These are phyloP conservation scores for Handroanthus guayacan DNA, from an alignment of 257 asterid species.

Conservation along the genomic window DNA sequence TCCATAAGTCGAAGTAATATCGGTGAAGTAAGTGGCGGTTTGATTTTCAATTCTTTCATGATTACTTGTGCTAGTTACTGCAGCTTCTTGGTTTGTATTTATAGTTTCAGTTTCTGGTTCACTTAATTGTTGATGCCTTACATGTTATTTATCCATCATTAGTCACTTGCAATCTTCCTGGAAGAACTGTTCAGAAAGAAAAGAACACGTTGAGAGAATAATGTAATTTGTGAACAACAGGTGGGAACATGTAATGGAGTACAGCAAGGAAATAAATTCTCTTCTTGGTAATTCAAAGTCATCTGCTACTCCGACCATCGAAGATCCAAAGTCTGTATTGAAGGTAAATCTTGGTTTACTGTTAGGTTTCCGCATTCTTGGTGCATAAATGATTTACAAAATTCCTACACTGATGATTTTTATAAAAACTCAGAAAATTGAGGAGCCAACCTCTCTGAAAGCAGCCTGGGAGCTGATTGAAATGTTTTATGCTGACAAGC, in stretches of 20 bases:
- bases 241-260: conserved; percentile 88
- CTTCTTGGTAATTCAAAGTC: conserved; percentile 70
- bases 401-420: conserved; percentile 32
- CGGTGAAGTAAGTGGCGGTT: not conserved
- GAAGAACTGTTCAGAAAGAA: conserved; percentile 24
- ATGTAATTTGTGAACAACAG: conserved; percentile 46
- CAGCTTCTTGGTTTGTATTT: conserved; percentile 3
- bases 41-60: not conserved
- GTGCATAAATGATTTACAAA: conserved; percentile 29
- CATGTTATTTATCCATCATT: conserved; percentile 9
- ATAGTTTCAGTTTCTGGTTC: not conserved
- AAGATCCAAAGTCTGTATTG: conserved; percentile 70
- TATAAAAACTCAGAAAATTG: conserved; percentile 55
- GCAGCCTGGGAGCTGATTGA: conserved; percentile 99
- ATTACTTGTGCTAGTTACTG: not conserved
- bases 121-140: conserved; percentile 6
- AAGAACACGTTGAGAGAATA: conserved; percentile 21
- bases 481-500: conserved; percentile 86
- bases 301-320: conserved; percentile 58
- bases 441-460: conserved; percentile 74
- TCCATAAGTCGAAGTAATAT: not conserved
- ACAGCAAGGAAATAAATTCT: conserved; percentile 77
- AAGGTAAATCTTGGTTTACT: conserved; percentile 52
- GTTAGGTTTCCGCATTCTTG: conserved; percentile 10
- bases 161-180: not conserved